Percentiles rank a stretch among this genome's conserved stretches.
phyloP scores from a whole-genome alignment of 768 basidiomycete species.

The Galerina marginata region DNA sequence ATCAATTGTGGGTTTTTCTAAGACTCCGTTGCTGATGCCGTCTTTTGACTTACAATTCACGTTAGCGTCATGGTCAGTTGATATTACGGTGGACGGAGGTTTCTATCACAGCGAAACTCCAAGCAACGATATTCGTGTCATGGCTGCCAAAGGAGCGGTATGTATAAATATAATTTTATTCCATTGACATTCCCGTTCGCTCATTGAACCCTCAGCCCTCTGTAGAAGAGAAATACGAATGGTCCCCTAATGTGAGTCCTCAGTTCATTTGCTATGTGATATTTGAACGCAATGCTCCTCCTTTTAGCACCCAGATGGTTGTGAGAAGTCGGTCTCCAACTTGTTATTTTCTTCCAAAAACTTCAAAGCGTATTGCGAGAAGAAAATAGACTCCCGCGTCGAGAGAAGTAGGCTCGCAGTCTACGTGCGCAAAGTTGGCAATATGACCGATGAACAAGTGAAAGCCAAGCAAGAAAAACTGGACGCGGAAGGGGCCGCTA shows the following conservation, averaged over 20 bases:
- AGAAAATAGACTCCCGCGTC: slow-evolving; percentile 12
- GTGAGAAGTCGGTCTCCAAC: slow-evolving; percentile 15
- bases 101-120: slow-evolving; percentile 4
- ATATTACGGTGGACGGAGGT: slow-evolving; percentile 17
- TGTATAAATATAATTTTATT: background rate
- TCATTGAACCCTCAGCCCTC: too few species aligned
- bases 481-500: slow-evolving; percentile 3
- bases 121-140: slow-evolving; percentile 12
- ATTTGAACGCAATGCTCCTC: too few species aligned
- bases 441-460: slow-evolving; percentile 9
- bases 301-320: slow-evolving; percentile 11
- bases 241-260: too few species aligned
- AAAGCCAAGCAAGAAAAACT: slow-evolving; percentile 11
- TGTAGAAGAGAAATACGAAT: too few species aligned
- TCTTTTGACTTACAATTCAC: background rate
- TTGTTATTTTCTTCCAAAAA: slow-evolving; percentile 8
- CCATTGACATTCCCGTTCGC: background rate
- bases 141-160: slow-evolving; percentile 15
- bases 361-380: slow-evolving; percentile 19
- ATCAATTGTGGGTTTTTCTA: background rate
- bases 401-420: slow-evolving; percentile 5
- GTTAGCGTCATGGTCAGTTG: slow-evolving; percentile 10
- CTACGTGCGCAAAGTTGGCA: slow-evolving; percentile 3
- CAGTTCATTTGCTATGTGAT: too few species aligned
- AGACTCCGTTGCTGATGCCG: background rate